A percentile compares a stretch with the other conserved stretches of the same genome.
Conservation (phyloP, 78 protist genomes). For the Dictyostelium brefeldianum region DNA sequence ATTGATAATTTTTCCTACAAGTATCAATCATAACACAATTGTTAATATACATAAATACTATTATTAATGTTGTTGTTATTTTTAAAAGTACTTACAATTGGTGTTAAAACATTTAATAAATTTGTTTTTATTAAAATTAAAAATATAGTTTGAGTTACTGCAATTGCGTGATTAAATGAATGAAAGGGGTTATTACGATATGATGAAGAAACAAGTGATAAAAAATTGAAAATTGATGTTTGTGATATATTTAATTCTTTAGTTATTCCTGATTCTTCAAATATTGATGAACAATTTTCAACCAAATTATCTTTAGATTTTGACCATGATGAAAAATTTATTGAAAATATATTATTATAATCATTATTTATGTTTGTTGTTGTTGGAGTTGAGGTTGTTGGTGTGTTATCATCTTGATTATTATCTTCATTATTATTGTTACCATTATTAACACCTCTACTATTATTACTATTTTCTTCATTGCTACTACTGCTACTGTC, state of each 20-base stretch:
- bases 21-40: background rate
- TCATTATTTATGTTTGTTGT: background rate
- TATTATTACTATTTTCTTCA: background rate
- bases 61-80: background rate
- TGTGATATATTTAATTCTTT: slow-evolving; percentile 14
- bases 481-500: background rate
- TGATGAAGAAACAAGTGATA: background rate
- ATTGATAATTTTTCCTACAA: slow-evolving; percentile 74
- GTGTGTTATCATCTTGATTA: background rate
- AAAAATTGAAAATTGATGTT: background rate
- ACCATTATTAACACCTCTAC: background rate
- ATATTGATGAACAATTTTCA: background rate
- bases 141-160: slow-evolving; percentile 74
- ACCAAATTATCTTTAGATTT: slow-evolving; percentile 23
- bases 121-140: slow-evolving; percentile 43
- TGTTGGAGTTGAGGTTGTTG: background rate
- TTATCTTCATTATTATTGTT: background rate
- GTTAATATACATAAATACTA: background rate
- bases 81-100: slow-evolving; percentile 30
- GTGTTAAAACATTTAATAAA: slow-evolving; percentile 40
- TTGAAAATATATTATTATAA: slow-evolving; percentile 45
- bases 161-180: slow-evolving; percentile 76
- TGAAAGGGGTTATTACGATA: slow-evolving; percentile 78
- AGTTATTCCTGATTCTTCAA: slow-evolving; percentile 39
- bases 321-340: slow-evolving; percentile 65